These are phyloP conservation scores for Yarrowia yakushimensis DNA, from an alignment of 805 yeast genomes.

Conservation along the genomic window DNA sequence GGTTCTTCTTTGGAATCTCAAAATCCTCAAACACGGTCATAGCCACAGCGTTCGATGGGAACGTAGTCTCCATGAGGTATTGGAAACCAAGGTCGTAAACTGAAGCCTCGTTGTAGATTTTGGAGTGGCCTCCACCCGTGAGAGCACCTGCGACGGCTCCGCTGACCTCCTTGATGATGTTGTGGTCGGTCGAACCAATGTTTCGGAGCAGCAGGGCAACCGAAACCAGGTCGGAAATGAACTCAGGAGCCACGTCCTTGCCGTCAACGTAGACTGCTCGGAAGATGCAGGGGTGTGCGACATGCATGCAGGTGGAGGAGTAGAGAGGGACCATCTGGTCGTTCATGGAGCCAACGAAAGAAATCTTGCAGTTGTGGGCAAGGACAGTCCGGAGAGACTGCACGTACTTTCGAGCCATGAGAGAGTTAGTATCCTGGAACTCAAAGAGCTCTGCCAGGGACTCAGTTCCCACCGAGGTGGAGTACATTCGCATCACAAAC, in stretches of 20 bases:
- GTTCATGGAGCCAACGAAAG: slow-evolving; percentile 83
- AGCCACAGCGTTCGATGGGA: slow-evolving; percentile 41
- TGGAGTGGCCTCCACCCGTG: slow-evolving; percentile 95
- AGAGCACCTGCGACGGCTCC: slow-evolving; percentile 78
- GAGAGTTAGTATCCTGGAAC: slow-evolving; percentile 70
- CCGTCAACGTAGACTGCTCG: slow-evolving; percentile 88
- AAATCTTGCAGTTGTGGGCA: slow-evolving; percentile 66
- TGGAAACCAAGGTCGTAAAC: slow-evolving; percentile 80
- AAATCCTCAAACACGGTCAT: slow-evolving; percentile 39
- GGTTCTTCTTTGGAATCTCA: slow-evolving; percentile 53
- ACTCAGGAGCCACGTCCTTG: slow-evolving; percentile 70
- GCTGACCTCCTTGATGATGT: slow-evolving; percentile 79
- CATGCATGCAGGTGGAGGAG: slow-evolving; percentile 77
- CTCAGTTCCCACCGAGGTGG: slow-evolving; percentile 76
- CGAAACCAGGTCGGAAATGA: slow-evolving; percentile 69
- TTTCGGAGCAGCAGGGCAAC: slow-evolving; percentile 72
- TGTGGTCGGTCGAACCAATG: slow-evolving; percentile 78
- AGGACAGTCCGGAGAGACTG: slow-evolving; percentile 64
- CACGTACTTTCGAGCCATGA: slow-evolving; percentile 66
- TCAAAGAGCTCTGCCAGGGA: slow-evolving; percentile 84
- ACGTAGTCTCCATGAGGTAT: slow-evolving; percentile 71
- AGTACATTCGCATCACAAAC: slow-evolving; percentile 78
- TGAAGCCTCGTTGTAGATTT: slow-evolving; percentile 74
- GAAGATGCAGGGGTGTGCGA: slow-evolving; percentile 83
- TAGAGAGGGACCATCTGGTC: slow-evolving; percentile 93